Conservation (phyloP, 2,329 filamentous ascomycete genomes). For the Colletotrichum lupini region DNA sequence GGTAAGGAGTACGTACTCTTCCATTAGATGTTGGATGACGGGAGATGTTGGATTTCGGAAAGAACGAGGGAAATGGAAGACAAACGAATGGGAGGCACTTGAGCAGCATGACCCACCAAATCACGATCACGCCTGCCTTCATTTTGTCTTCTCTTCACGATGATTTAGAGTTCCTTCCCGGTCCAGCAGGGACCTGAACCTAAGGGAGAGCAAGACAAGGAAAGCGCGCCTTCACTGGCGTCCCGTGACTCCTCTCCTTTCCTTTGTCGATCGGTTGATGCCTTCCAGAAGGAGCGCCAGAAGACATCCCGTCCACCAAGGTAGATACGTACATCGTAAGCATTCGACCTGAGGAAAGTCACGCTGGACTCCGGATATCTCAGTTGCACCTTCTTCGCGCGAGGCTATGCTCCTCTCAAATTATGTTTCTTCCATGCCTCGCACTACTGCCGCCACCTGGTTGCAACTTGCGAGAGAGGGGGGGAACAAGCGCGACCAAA, state of each 20-base stretch:
- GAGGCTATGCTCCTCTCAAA: background rate
- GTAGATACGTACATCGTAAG: background rate
- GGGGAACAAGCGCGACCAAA: background rate
- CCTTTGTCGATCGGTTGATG: background rate
- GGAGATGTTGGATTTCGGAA: background rate
- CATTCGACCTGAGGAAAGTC: background rate
- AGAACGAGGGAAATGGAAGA: background rate
- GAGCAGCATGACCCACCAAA: background rate
- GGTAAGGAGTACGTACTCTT: background rate
- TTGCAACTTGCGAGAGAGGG: background rate
- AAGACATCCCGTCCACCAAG: background rate
- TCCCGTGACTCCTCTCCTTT: background rate
- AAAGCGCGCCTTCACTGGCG: background rate
- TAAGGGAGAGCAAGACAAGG: background rate
- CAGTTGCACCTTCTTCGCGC: background rate
- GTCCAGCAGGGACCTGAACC: background rate
- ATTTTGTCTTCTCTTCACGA: background rate
- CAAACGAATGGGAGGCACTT: background rate
- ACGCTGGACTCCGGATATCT: background rate
- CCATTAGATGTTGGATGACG: background rate
- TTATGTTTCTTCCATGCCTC: background rate
- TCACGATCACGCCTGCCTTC: slow-evolving; percentile 3
- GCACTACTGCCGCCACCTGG: background rate
- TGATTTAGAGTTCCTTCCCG: background rate
- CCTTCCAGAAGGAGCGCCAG: background rate